phyloP scores from a whole-genome alignment of 176 grass and related monocot species.

The Raddia distichophylla region DNA sequence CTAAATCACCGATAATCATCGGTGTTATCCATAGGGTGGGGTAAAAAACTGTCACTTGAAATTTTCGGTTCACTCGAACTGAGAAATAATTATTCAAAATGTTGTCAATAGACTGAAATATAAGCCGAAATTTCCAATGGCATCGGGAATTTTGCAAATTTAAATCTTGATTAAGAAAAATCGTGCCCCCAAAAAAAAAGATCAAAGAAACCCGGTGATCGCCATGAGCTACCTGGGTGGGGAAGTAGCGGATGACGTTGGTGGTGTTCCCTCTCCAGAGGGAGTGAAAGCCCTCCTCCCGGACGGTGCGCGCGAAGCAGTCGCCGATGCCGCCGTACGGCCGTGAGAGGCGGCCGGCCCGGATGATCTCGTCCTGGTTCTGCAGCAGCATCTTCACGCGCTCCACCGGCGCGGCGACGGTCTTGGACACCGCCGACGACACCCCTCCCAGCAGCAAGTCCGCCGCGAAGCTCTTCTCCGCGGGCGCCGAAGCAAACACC shows the following conservation, averaged over 20 bases:
- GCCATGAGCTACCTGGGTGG: conserved; percentile 50
- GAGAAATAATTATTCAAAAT: no score
- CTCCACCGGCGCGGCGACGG: conserved; percentile 69
- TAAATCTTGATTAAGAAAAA: no score
- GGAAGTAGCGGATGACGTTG: conserved; percentile 79
- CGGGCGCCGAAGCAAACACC: conserved; percentile 52
- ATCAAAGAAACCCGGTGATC: no score
- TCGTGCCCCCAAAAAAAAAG: not conserved
- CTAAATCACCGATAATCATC: no score
- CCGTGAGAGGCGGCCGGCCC: conserved; percentile 47
- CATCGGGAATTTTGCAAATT: no score
- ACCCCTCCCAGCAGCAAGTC: conserved; percentile 71
- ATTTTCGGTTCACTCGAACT: no score
- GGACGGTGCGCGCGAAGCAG: conserved; percentile 65
- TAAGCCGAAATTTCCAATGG: no score
- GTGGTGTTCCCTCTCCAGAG: conserved; percentile 68
- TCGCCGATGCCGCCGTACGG: conserved; percentile 69
- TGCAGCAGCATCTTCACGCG: conserved; percentile 73
- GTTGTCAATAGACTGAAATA: no score
- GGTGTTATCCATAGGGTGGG: no score
- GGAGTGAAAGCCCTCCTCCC: conserved; percentile 54
- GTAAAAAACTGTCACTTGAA: no score
- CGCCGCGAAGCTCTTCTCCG: conserved; percentile 57
- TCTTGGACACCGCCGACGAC: conserved; percentile 74
- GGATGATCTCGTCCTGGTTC: conserved; percentile 78